Base-by-base conservation (phyloP, 495 filamentous ascomycete species). In the Melanomma pulvis-pyrius region DNA sequence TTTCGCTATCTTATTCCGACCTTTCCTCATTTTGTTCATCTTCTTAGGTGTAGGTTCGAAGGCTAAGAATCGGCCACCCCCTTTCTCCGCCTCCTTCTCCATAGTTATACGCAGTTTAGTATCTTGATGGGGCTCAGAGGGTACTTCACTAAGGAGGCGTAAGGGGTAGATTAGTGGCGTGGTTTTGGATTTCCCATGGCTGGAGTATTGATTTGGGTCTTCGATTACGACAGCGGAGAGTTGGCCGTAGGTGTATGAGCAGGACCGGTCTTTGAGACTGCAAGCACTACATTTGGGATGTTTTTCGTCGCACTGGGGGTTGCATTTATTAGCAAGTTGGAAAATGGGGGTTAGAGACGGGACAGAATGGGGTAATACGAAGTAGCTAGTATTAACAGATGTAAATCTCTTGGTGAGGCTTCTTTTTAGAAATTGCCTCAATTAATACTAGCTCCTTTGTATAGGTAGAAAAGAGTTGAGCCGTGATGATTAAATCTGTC, bases 271-370 rank as follows among this genome's bases (percentile, higher is more conserved):
- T 32, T 53, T 53, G 19, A 32, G 51, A 11, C 19, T 2, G 34
- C 59, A 62, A 9, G 41, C 13, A 22, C 39, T 47, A 32, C 59
- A 62, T 52, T 52, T 54, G 6, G 59, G 59, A 6, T 62, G 32
- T n/a, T 52, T 29, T 22, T 62, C 59, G 22, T 52, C 47, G 30
- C 59, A 62, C 48, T 61, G 30, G 15, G 26, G n/a, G n/a, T 5
- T 2, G 15, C 11, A 22, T 15, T 19, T 3, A 6, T 21, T 3
- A 21, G 13, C 2, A 17, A n/a, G n/a, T n/a, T n/a, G n/a, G n/a
- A n/a, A n/a, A n/a, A n/a, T n/a, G n/a, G n/a, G n/a, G n/a, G n/a
- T 36, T n/a, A 2, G 17, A 19, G n/a, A n/a, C 32, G 28, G 36
- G 28, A 57, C 46, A 57, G 53, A 8, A 34, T 34, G 30, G 30